These are phyloP conservation scores for Phytophthora fragariaefolia DNA, from an alignment of 352 stramenopile species.

Conservation along the genomic window DNA sequence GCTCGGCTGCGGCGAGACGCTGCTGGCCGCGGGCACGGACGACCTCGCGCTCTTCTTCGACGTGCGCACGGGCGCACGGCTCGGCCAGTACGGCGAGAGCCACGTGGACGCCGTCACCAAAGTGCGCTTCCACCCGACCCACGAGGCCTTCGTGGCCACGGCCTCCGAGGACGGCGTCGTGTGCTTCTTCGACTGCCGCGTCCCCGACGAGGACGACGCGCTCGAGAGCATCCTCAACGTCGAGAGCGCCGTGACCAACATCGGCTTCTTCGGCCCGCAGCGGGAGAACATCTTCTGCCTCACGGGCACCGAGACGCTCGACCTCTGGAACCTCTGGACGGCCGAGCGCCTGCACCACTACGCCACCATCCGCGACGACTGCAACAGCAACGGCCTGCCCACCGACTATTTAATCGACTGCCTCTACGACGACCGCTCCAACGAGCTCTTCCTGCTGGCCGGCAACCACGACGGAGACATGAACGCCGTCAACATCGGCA, in stretches of 20 bases:
- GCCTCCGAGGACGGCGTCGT: slow-evolving; percentile 92
- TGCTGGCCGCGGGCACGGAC: slow-evolving; percentile 75
- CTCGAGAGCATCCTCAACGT: slow-evolving; percentile 92
- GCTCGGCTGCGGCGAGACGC: slow-evolving; percentile 77
- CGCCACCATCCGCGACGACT: slow-evolving; percentile 74
- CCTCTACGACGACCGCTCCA: slow-evolving; percentile 75
- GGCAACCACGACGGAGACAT: slow-evolving; percentile 81
- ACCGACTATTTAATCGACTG: slow-evolving; percentile 91
- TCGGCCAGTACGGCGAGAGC: slow-evolving; percentile 89
- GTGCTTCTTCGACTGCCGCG: slow-evolving; percentile 89
- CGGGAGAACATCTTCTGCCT: slow-evolving; percentile 87
- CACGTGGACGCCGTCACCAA: slow-evolving; percentile 90
- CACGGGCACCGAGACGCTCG: slow-evolving; percentile 89
- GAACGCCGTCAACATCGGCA: slow-evolving; percentile 76
- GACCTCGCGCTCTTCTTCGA: slow-evolving; percentile 87
- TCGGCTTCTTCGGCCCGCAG: slow-evolving; percentile 89
- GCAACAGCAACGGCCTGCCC: slow-evolving; percentile 60
- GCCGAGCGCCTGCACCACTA: slow-evolving; percentile 87
- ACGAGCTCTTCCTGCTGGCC: slow-evolving; percentile 79
- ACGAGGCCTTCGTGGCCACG: slow-evolving; percentile 83
- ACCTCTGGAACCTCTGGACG: slow-evolving; percentile 90
- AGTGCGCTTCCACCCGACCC: slow-evolving; percentile 86
- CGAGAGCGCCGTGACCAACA: slow-evolving; percentile 87
- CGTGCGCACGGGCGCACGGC: slow-evolving; percentile 66
- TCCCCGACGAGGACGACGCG: slow-evolving; percentile 87